phyloP scores from a whole-genome alignment of 176 grass and related monocot genomes.

The Poa pratensis region DNA sequence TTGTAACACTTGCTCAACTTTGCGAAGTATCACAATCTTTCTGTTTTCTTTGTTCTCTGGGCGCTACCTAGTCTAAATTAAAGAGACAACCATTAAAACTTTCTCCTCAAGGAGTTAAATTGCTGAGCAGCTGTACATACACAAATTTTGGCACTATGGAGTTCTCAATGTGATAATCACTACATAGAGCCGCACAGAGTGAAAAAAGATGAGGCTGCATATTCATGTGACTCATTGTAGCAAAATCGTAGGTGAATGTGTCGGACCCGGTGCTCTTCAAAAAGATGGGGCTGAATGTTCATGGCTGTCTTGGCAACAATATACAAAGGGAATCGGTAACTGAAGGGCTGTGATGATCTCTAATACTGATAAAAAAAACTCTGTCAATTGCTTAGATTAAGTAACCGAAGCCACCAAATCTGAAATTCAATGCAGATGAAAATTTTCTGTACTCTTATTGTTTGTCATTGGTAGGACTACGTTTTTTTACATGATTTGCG shows the following conservation, averaged over 20 bases:
- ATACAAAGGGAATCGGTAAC: not conserved
- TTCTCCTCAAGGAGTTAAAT: slow-evolving; percentile 8
- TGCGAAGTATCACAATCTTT: not conserved
- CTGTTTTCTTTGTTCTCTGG: not conserved
- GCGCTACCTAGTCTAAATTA: not conserved
- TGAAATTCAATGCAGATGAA: not conserved
- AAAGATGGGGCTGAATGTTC: not conserved
- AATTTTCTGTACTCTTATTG: not conserved
- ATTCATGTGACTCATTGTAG: not conserved
- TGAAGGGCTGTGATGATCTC: not conserved
- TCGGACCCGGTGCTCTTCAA: not conserved
- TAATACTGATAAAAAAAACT: slow-evolving; percentile 8
- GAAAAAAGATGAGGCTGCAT: not conserved
- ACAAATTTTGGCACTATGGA: not conserved
- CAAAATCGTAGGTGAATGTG: not conserved
- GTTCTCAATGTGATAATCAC: not conserved
- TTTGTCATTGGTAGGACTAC: not conserved
- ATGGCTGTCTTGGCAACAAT: not conserved
- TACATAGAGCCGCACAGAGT: not conserved
- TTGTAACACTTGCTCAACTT: not conserved
- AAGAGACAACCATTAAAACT: not conserved
- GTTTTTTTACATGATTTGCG: no score
- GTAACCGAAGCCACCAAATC: not conserved
- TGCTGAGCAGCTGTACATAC: no score
- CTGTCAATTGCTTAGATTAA: not conserved